Evolutionary conservation across 139 green algal species (phyloP), one percentile per base, ranked within the genome.

Genomic region (Micractinium conductrix): DNA sequence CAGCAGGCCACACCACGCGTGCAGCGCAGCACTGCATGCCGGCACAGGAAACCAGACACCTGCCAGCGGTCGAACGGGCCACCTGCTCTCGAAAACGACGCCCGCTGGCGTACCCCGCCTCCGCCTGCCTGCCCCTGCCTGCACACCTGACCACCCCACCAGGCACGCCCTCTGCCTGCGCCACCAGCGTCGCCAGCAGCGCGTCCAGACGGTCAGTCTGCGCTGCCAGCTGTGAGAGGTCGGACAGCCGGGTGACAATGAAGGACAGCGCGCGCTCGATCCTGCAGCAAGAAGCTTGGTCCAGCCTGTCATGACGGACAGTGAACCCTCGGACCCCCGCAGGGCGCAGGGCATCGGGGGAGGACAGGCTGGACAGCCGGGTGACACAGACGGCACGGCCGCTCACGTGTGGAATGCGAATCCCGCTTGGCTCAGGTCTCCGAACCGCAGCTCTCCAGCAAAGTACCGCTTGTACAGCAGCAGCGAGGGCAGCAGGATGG

Each of bases 391-490:
- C n/a, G n/a, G n/a, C n/a, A n/a, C n/a, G n/a, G n/a, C n/a, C 33
- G 22, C 75, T 81, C 50, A 81, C 74, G 50, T 81, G 74, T 37
- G 74, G 30, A 87, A 92, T 89, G 43, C 85, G 69, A 45, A 92
- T 9, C 58, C 42, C 40, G 91, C 88, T 86, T 95, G 93, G 1
- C 88, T 81, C 45, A 96, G 92, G 74, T 91, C 87, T 42, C 94
- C 87, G 83, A 98, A 98, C 72, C 97, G 93, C 28, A 96, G 79
- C 70, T 92, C 76, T n/a, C 93, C 93, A 4, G 62, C 67, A 79
- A 96, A 96, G 83, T 94, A 97, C 37, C 84, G 71, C 8, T 94
- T 94, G 12, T 94, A 94, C 4, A 93, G 96, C 30, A 96, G 78
- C 75, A 98, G 83, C 19, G 89, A 89, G 21, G 95, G 95, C n/a